Evolutionary conservation across 306 rosid species (phyloP).

Genomic region (Sechiopsis laciniata): DNA sequence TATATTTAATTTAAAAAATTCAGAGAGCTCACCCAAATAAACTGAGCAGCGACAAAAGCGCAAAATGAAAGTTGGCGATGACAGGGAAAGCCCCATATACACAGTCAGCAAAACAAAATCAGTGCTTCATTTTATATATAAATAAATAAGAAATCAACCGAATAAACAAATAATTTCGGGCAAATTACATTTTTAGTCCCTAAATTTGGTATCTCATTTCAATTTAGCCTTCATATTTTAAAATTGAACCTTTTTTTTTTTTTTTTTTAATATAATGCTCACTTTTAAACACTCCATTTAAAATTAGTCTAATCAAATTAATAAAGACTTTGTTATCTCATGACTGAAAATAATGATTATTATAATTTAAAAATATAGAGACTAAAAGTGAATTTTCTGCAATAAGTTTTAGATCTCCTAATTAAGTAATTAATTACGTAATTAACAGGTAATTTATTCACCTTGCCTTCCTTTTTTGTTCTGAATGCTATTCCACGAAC

Average conservation of each 20-base stretch:
- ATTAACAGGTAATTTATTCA: constrained; percentile 20
- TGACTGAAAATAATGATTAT: too few species aligned
- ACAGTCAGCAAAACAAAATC: constrained; percentile 43
- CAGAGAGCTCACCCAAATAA: constrained; percentile 69
- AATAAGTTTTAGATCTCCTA: neutral
- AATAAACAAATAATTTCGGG: neutral
- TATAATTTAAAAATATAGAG: too few species aligned
- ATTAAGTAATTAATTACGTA: neutral
- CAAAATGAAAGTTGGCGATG: constrained; percentile 48
- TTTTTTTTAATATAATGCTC: too few species aligned
- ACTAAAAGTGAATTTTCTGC: too few species aligned
- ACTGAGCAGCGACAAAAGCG: constrained; percentile 51
- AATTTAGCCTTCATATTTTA: too few species aligned
- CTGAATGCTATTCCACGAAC: constrained; percentile 74
- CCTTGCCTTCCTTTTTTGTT: constrained; percentile 95
- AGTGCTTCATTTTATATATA: neutral
- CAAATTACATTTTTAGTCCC: too few species aligned
- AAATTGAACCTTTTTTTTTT: too few species aligned
- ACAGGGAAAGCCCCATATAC: constrained; percentile 40
- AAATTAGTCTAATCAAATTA: too few species aligned
- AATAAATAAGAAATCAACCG: neutral
- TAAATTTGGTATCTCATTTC: too few species aligned
- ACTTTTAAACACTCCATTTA: too few species aligned
- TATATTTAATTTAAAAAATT: neutral
- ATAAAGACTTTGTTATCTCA: too few species aligned